Conservation (phyloP, 139 green algal species). For the Zygnema circumcarinatum region DNA sequence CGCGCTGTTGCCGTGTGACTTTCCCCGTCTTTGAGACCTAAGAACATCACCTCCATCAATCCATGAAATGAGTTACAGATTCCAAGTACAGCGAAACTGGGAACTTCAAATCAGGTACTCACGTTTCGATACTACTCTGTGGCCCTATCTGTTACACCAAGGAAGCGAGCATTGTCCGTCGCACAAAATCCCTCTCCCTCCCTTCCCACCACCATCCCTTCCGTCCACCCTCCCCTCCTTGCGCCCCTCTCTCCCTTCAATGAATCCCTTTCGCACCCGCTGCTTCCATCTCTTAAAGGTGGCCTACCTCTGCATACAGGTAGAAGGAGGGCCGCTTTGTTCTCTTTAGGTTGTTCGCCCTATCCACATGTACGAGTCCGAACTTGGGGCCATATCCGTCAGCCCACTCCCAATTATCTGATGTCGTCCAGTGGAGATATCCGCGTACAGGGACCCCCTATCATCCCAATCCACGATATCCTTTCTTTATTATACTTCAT, state of each 20-base stretch:
- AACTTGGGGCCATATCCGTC: conserved; percentile 63
- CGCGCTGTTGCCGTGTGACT: conserved; percentile 19
- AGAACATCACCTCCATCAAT: neutral
- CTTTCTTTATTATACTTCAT: too few species aligned
- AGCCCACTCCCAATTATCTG: conserved; percentile 63
- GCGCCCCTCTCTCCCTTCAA: too few species aligned
- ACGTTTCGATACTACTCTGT: neutral
- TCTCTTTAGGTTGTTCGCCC: conserved; percentile 20
- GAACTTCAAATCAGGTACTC: neutral
- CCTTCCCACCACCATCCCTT: too few species aligned
- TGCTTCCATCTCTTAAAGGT: too few species aligned
- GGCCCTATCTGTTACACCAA: neutral
- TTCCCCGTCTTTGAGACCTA: conserved; percentile 22
- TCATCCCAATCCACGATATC: too few species aligned
- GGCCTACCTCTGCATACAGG: conserved; percentile 47
- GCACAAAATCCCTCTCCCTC: too few species aligned
- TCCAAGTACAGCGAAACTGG: neutral
- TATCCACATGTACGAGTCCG: conserved; percentile 45
- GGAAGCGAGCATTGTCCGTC: too few species aligned
- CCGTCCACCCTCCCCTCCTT: too few species aligned
- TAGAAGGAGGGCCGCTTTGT: conserved; percentile 23
- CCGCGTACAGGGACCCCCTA: conserved; percentile 36
- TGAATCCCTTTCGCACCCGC: too few species aligned
- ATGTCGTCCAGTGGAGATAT: conserved; percentile 61
- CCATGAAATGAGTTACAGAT: neutral